Conservation (phyloP, 2,329 filamentous ascomycete genomes). For the Colletotrichum sp. region DNA sequence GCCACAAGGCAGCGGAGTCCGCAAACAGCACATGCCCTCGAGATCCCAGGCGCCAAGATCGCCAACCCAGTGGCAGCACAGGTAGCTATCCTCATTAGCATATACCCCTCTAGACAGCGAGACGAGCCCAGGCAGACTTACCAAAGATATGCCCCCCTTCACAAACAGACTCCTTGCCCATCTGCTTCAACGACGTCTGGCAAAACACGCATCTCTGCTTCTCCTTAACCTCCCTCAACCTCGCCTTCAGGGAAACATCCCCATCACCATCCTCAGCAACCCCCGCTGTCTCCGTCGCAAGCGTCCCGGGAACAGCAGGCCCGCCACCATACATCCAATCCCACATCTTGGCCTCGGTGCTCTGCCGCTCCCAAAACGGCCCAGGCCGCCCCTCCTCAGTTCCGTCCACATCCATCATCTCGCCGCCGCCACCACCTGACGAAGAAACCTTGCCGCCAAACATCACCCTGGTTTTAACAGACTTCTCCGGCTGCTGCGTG, state of each 20-base stretch:
- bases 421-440: background rate
- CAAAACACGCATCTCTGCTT: slow-evolving; percentile 55
- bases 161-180: slow-evolving; percentile 42
- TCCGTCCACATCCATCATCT: slow-evolving; percentile 1
- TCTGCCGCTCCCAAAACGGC: slow-evolving; percentile 31
- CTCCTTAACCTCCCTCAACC: slow-evolving; percentile 41
- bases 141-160: slow-evolving; percentile 44
- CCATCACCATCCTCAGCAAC: background rate
- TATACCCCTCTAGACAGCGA: background rate
- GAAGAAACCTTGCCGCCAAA: slow-evolving; percentile 32
- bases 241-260: slow-evolving; percentile 32
- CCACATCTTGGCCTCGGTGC: slow-evolving; percentile 62
- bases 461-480: slow-evolving; percentile 38
- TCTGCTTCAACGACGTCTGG: slow-evolving; percentile 34
- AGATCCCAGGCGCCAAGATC: slow-evolving; percentile 59
- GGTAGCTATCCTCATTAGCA: slow-evolving; percentile 40
- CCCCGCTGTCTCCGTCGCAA: slow-evolving; percentile 21
- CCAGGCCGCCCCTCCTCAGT: background rate
- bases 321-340: slow-evolving; percentile 66
- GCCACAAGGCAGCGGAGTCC: slow-evolving; percentile 54
- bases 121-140: slow-evolving; percentile 28
- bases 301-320: slow-evolving; percentile 45
- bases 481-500: slow-evolving; percentile 53
- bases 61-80: slow-evolving; percentile 60
- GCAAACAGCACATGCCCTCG: slow-evolving; percentile 61